Base-by-base conservation (phyloP, 495 filamentous ascomycete species). In the Podospora australis region DNA sequence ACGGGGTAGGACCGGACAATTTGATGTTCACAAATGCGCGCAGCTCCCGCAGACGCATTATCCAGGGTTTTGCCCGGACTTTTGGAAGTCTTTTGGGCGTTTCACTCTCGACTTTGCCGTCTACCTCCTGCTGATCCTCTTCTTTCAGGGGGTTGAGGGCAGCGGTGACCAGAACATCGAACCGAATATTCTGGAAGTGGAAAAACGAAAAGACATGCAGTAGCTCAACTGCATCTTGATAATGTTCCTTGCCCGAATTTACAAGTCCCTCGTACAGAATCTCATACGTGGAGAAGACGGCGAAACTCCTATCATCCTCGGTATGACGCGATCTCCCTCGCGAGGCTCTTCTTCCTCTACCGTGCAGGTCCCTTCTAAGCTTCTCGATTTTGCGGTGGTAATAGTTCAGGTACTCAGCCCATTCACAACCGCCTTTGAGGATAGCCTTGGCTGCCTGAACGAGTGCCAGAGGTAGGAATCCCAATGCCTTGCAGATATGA, bases 381-480 rank as follows among this genome's bases (percentile, higher is more conserved):
- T 34, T 30, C 28, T 39, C 2, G 7, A 40, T 41, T 17, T 40
- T 4, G 2, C 25, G 17, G 2, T 41, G 16, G 42, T 46, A 52
- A 8, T 23, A 52, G 1, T 11, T 20, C 11, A 52, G 30, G 24
- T 52, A 52, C 14, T 36, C 34, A 3, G 26, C 21, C 42, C 30
- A 44, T 4, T 20, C 20, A 25, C 42, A 52, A 1, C 46, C 19
- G 25, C 32, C 25, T 19, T 30, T 19, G 10, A 36, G 24, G 34
- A 68, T 68, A 20, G 64, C 57, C 20, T 55, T 60, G 2, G 64
- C 67, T 9, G 71, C 69, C 30, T 70, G 64, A n/a, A 71, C 54
- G 9, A 72, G 35, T 19, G 69, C 67, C 19, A 70, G 57, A 5
- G 68, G 62, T 9, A 70, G 40, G 25, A 46, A 70, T 3, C 62